Conservation (phyloP, 192 early-diverging fungal genomes). For the Coemansia sp. region DNA sequence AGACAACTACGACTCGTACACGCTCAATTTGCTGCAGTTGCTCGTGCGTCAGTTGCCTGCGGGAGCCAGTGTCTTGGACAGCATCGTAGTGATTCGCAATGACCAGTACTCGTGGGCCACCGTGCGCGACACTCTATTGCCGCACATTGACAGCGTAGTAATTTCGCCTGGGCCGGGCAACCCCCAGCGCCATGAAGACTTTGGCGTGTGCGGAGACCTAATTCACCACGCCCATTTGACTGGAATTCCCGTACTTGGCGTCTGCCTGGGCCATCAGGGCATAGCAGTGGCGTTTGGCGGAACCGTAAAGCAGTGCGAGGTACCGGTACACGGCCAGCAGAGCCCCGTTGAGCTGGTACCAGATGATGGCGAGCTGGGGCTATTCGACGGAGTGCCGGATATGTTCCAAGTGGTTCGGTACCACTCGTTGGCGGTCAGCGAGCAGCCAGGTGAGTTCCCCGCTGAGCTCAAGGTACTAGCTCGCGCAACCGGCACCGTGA, state of each 20-base stretch:
- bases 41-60: conserved; percentile 22
- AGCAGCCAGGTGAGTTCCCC: conserved; percentile 28
- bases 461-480: conserved; percentile 32
- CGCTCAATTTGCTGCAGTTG: conserved; percentile 89
- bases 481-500: conserved; percentile 17
- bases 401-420: conserved; percentile 83
- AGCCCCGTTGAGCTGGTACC: conserved; percentile 45
- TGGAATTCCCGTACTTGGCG: conserved; percentile 78
- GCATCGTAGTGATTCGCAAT: conserved; percentile 84
- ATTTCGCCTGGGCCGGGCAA: conserved; percentile 94
- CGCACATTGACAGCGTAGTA: conserved; percentile 82
- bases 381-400: conserved; percentile 45
- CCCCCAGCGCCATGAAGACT: conserved; percentile 61
- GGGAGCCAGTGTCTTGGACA: neutral
- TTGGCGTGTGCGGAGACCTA: conserved; percentile 37
- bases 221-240: conserved; percentile 17
- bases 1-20: conserved; percentile 98
- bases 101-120: conserved; percentile 84
- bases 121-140: conserved; percentile 60
- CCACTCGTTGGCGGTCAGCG: conserved; percentile 77
- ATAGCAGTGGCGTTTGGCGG: conserved; percentile 70
- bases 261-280: conserved; percentile 94
- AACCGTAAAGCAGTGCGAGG: conserved; percentile 60
- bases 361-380: conserved; percentile 1
- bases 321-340: conserved; percentile 82